Conservation (phyloP, 2,329 filamentous ascomycete genomes). For the Onygenales sp. region DNA sequence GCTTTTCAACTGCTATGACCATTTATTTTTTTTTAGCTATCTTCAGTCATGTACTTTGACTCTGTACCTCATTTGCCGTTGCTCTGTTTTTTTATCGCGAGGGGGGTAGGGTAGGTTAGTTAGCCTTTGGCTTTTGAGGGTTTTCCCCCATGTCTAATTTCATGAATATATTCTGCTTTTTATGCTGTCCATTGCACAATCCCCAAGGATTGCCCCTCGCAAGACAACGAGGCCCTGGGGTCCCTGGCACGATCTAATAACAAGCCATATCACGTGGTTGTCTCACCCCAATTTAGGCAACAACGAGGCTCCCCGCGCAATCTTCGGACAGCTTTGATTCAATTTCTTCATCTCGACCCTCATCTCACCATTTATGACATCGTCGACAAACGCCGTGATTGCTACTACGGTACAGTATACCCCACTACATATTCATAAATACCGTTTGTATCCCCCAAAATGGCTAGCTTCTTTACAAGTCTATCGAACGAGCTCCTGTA, state of each 20-base stretch:
- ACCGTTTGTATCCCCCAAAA: neutral
- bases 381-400: neutral
- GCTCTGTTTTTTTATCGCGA: neutral
- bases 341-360: neutral
- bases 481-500: neutral
- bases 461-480: neutral
- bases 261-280: neutral
- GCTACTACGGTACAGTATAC: neutral
- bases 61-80: neutral
- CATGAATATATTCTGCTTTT: neutral
- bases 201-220: no score
- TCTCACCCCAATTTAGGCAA: neutral
- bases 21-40: neutral
- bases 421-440: neutral
- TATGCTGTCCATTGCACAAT: neutral
- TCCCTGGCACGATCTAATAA: neutral
- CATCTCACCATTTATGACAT: neutral
- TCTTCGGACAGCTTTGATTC: neutral
- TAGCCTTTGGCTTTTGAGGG: neutral
- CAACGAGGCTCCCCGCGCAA: neutral
- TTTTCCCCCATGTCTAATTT: neutral
- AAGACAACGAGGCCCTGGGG: no score
- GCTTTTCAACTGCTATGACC: neutral
- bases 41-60: neutral
- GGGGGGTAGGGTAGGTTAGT: neutral